Base-by-base conservation (phyloP, 1,139 yeast genomes). In the Taiozyma sp. region DNA sequence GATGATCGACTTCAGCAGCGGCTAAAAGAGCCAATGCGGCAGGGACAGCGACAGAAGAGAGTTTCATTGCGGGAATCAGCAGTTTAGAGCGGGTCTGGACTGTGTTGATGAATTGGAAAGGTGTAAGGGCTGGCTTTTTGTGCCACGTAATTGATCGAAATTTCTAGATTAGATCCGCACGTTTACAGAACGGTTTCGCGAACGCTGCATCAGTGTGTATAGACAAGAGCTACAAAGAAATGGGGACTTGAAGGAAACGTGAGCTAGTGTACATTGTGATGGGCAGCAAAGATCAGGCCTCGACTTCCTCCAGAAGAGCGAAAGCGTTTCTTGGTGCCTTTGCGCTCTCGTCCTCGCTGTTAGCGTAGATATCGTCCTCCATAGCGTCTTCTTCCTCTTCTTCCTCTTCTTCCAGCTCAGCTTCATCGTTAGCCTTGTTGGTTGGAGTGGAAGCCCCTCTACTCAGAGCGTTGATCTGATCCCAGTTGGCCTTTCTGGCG, bases 401-500 rank as follows among this genome's bases (percentile, higher is more conserved):
- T 12, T 51, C 54, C 2, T 48, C 49, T 4, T 53, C 40, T 12
- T 51, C 54, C 43, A 45, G 48, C 19, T 49, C 50, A 1, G 44
- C 46, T 12, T 39, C 46, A 23, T 54, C 55, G 12, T 45, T n/a
- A 24, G 45, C 44, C 23, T n/a, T 34, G 22, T 51, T 58, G 27
- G 43, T 34, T 38, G 47, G 43, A 8, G 41, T 42, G 22, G n/a
- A 51, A 10, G 38, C 45, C 14, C 34, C 46, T 56, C 48, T 49
- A 28, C 79, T 77, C 42, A 67, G 66, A 52, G 75, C 73, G 64
- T 86, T 86, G 51, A 84, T 83, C 50, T 75, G 73, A 47, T 84
- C 91, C 93, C 93, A 86, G 16, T 83, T 86, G 1, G 87, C 71
- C 65, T 84, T 85, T 66, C 93, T 75, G 5, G 85, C 74, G 30